A percentile compares a stretch with the other conserved stretches of the same genome.
These are phyloP conservation scores for Russula ochroleuca DNA, from an alignment of 768 basidiomycete genomes.

Conservation along the genomic window DNA sequence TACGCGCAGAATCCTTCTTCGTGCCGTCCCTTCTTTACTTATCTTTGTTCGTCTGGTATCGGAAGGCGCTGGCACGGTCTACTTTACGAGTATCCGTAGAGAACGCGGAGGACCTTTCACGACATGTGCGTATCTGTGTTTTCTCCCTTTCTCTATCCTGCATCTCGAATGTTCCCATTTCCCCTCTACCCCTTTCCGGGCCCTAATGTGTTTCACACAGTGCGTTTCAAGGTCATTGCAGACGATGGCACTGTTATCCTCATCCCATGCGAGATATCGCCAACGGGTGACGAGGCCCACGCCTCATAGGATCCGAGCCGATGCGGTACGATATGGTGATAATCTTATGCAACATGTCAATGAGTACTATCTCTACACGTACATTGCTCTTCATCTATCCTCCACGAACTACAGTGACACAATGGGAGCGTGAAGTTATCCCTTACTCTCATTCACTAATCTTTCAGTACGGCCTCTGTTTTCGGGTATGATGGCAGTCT, in stretches of 20 bases:
- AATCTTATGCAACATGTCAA: neutral
- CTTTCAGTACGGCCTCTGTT: neutral
- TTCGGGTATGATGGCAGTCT: neutral
- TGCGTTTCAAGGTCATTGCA: conserved; percentile 22
- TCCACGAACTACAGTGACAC: neutral
- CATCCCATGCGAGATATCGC: neutral
- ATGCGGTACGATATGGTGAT: neutral
- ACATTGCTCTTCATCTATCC: neutral
- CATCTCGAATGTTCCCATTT: too few species aligned
- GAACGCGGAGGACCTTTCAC: conserved; percentile 20
- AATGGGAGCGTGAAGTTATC: neutral
- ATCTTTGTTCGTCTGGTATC: neutral
- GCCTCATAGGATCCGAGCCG: conserved; percentile 1
- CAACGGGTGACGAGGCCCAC: neutral
- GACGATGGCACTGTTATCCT: conserved; percentile 17
- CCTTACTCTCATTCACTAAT: neutral
- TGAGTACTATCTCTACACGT: neutral
- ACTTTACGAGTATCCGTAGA: conserved; percentile 73
- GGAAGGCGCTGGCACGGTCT: conserved; percentile 67
- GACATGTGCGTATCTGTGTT: conserved; percentile 37
- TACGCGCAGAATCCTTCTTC: conserved; percentile 29
- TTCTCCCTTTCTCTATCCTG: neutral
- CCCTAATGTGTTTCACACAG: conserved; percentile 5
- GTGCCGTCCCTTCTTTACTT: neutral
- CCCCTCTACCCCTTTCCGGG: neutral